Base-by-base conservation (phyloP, 2,329 filamentous ascomycete genomes). In the Ceratocystiopsis sp. region DNA sequence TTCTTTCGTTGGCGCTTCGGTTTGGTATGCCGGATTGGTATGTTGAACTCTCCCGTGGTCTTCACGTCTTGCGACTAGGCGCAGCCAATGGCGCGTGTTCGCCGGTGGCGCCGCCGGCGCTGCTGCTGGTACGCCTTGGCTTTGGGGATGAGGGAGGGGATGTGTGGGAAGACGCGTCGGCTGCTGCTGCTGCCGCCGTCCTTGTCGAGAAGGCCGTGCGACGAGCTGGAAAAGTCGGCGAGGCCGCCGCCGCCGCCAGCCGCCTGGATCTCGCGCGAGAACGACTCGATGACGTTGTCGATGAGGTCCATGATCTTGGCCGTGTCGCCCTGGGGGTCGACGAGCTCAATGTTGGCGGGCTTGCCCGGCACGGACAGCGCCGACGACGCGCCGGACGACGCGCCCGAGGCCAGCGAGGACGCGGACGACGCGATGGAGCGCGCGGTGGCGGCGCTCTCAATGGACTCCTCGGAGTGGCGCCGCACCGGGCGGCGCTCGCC, bases 291-390 rank as follows among this genome's bases (percentile, higher is more conserved):
- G 11, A 54, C 51, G 18, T 49, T 50, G 34, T 53, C 44, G 37
- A 53, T 50, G 35, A 49, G 40, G 25, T 40, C 43, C 45, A 51
- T 48, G 43, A 49, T 43, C 11, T 44, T 39, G 21, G 45, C 47
- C 4, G 40, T 40, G 41, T 53, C 50, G 44, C 48, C 52, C 32
- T 51, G 46, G 7, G 56, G 56, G 41, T 58, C 56, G 41, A 57
- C 52, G 17, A 59, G 50, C 47, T 57, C 51, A 40, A 58, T 51
- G 42, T 53, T 47, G 13, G 37, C 48, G 5, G 42, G 34, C 33
- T 41, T 33, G 53, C 42, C 42, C 8, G 51, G 46, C n/a, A 52
- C 29, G 39, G 21, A 12, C 6, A 34, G 10, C 15, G 32, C n/a
- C 11, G 44, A 42, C 1, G 41, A 35, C 13, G 43, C 29, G 2